Base-by-base conservation (phyloP, 1,284 basidiomycete genomes). In the Fomitopsis pinicola region DNA sequence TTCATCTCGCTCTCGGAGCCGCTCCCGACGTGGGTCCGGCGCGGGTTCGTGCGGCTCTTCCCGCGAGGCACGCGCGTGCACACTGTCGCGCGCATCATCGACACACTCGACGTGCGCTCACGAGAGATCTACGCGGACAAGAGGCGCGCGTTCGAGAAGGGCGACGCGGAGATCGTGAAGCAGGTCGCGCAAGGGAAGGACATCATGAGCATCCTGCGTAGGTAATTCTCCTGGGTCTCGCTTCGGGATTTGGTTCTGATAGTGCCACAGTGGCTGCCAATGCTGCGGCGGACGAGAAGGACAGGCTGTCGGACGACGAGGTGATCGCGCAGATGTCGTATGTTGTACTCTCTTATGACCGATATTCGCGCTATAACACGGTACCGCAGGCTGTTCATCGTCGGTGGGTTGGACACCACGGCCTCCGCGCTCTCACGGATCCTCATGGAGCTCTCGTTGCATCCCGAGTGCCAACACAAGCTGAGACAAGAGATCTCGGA, bases 181-280 rank as follows among this genome's bases (percentile, higher is more conserved):
- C 74, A 78, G 55, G 64, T 77, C 40, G 75, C 73, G 1, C 66
- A 65, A 42, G 78, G 76, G n/a, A 80, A 78, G 53, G 80, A 83
- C 66, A 75, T 82, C 53, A 73, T 82, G 53, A 82, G 79, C 59
- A 74, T 78, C 57, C 66, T 83, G 10, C 70, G 80, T 79, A 64
- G 28, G 77, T 71, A 22, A 22, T 22, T 22, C 22, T 22, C 22
- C 22, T 22, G 22, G 22, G 22, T 22, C 22, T 22, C 22, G 22
- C 22, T 22, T 22, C 22, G 22, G 22, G 22, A 22, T 22, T 22
- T 2, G 22, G 22, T 22, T 30, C 77, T 71, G 14, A 4, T 3
- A 19, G 10, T 10, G 12, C 30, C 5, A 7, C 57, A 64, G 61
- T 66, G 28, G 50, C 55, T 36, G 64, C 63, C 2, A 64, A 67